A percentile compares a stretch with the other conserved stretches of the same genome.
Evolutionary conservation across 2,329 filamentous ascomycete genomes (phyloP).

Genomic region (Aspergillus amoenus): DNA sequence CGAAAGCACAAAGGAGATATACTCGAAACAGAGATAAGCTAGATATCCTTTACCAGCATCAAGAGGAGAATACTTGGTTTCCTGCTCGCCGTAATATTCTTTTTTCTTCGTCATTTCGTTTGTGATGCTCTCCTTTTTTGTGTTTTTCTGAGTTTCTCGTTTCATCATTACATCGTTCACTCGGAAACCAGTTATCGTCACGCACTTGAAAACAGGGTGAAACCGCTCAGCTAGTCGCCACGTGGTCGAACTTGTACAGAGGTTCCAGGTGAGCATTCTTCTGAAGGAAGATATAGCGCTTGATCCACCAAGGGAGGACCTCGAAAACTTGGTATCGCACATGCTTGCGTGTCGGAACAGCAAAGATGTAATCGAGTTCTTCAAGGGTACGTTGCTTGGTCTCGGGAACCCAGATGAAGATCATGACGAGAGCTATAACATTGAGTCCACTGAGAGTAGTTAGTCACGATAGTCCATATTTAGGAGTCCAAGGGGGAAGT

Average conservation of each 20-base stretch:
- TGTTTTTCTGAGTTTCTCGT: neutral
- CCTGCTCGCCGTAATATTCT: neutral
- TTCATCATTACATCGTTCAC: neutral
- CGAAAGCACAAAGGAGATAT: neutral
- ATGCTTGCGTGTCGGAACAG: conserved; percentile 59
- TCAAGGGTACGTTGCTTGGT: conserved; percentile 56
- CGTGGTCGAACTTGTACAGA: conserved; percentile 51
- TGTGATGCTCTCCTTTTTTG: neutral
- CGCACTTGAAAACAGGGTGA: conserved; percentile 6
- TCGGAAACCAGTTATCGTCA: neutral
- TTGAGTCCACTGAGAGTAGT: conserved; percentile 51
- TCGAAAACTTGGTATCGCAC: conserved; percentile 58
- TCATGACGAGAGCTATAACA: conserved; percentile 60
- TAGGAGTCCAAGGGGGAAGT: no score
- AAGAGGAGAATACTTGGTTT: neutral
- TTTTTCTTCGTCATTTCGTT: neutral
- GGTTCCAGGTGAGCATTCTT: conserved; percentile 49
- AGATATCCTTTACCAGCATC: neutral
- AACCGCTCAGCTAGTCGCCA: conserved; percentile 21
- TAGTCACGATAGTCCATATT: neutral
- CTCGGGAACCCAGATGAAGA: conserved; percentile 61
- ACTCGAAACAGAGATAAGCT: neutral
- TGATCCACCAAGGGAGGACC: conserved; percentile 61
- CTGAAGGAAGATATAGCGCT: conserved; percentile 56
- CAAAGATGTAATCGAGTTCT: conserved; percentile 60